Percentiles rank a stretch among this genome's conserved stretches.
phyloP scores from a whole-genome alignment of 495 filamentous ascomycete species.

The Penicillium canariense region DNA sequence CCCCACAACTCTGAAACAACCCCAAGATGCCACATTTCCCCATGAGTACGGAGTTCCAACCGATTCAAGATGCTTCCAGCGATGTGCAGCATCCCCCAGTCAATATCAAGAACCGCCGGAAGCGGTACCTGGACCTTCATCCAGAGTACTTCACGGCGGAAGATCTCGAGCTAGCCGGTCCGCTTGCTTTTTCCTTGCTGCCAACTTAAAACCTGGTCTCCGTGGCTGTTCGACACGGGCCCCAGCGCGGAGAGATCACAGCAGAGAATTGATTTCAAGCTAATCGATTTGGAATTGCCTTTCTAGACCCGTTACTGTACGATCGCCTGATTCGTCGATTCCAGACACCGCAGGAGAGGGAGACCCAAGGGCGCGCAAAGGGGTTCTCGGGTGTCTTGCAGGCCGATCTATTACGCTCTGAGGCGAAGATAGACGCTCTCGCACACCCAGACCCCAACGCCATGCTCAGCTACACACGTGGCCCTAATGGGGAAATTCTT shows the following conservation, averaged over 20 bases:
- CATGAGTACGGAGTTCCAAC: slow-evolving; percentile 27
- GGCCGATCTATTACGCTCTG: slow-evolving; percentile 66
- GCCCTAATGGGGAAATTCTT: slow-evolving; percentile 54
- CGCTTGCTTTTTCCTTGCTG: slow-evolving; percentile 39
- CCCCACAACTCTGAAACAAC: slow-evolving; percentile 13
- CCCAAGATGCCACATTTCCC: slow-evolving; percentile 43
- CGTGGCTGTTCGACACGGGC: neutral
- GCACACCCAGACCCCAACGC: slow-evolving; percentile 52
- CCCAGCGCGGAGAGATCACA: slow-evolving; percentile 8
- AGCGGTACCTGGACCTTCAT: slow-evolving; percentile 61
- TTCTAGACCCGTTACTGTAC: slow-evolving; percentile 72
- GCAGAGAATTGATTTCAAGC: slow-evolving; percentile 9
- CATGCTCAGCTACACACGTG: slow-evolving; percentile 45
- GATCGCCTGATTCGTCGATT: slow-evolving; percentile 77
- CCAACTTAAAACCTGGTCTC: slow-evolving; percentile 3
- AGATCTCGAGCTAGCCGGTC: slow-evolving; percentile 63
- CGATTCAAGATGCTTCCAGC: slow-evolving; percentile 10
- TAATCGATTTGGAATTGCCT: slow-evolving; percentile 31
- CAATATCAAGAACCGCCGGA: slow-evolving; percentile 59
- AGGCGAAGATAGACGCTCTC: slow-evolving; percentile 67
- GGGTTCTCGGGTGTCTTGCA: slow-evolving; percentile 74
- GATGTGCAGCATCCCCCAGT: slow-evolving; percentile 28
- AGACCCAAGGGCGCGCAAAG: slow-evolving; percentile 65
- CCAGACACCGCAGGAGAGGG: slow-evolving; percentile 68
- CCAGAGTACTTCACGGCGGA: slow-evolving; percentile 62